Conservation (phyloP, 23 red algal genomes). For the Agarophyton chilense region DNA sequence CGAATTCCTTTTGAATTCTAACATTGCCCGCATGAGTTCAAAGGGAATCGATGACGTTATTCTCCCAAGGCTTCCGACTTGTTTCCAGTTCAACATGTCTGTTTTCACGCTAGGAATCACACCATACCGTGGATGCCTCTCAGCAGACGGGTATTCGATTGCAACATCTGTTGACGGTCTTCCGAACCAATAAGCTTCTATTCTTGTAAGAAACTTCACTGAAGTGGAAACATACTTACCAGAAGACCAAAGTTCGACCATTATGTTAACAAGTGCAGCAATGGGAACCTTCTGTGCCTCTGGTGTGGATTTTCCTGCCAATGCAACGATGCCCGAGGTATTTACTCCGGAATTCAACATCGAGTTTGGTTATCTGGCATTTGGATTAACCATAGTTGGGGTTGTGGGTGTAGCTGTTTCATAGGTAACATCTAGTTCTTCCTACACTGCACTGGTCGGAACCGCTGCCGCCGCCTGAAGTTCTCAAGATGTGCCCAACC, state of each 20-base stretch:
- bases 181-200: background rate
- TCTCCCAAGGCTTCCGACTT: slow-evolving; percentile 12
- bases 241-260: slow-evolving; percentile 50
- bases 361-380: slow-evolving; percentile 40
- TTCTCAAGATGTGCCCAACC: no score
- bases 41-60: background rate
- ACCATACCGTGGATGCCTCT: slow-evolving; percentile 53
- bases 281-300: slow-evolving; percentile 37
- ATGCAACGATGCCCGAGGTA: slow-evolving; percentile 29
- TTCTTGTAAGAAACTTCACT: slow-evolving; percentile 24
- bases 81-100: slow-evolving; percentile 47
- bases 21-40: background rate
- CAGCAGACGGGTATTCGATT: slow-evolving; percentile 39
- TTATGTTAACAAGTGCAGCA: slow-evolving; percentile 7
- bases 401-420: slow-evolving; percentile 18
- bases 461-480: slow-evolving; percentile 25
- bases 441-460: slow-evolving; percentile 16
- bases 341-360: slow-evolving; percentile 22
- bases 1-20: slow-evolving; percentile 26
- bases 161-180: background rate
- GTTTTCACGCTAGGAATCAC: slow-evolving; percentile 30
- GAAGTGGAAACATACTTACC: slow-evolving; percentile 38
- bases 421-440: slow-evolving; percentile 49
- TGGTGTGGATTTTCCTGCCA: slow-evolving; percentile 38
- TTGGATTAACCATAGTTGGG: slow-evolving; percentile 37